Conservation (phyloP, 768 basidiomycete species). For the Lentinula boryana region DNA sequence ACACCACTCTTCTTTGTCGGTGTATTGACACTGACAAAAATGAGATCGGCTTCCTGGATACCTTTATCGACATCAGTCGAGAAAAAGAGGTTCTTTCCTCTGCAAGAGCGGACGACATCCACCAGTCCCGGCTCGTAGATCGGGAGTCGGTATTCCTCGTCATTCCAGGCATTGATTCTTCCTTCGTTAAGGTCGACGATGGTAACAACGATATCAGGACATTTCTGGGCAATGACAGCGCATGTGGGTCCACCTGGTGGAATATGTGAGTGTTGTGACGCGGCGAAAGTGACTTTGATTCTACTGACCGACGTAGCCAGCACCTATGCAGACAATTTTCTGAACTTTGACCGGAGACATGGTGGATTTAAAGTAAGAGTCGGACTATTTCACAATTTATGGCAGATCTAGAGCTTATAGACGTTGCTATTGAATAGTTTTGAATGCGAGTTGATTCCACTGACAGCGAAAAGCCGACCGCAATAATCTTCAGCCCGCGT, state of each 20-base stretch:
- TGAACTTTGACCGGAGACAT: constrained; percentile 2
- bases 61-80: constrained; percentile 90
- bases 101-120: constrained; percentile 80
- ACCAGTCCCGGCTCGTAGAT: constrained; percentile 98
- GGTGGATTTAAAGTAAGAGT: background rate
- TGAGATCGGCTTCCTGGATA: constrained; percentile 92
- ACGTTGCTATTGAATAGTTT: background rate
- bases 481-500: background rate
- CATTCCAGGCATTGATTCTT: constrained; percentile 97
- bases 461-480: background rate
- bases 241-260: constrained; percentile 85
- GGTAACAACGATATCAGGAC: constrained; percentile 89
- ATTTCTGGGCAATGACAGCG: constrained; percentile 90
- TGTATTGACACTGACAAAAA: constrained; percentile 98
- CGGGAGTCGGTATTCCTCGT: constrained; percentile 73
- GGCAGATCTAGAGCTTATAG: background rate
- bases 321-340: constrained; percentile 39
- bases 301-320: constrained; percentile 85
- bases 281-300: background rate
- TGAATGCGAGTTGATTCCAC: background rate
- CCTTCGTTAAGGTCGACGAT: constrained; percentile 97
- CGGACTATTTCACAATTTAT: background rate
- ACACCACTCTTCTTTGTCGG: constrained; percentile 98
- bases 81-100: constrained; percentile 97
- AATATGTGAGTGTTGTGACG: constrained; percentile 13